phyloP scores from a whole-genome alignment of 169 alveolate genomes.

The Toxoplasma gondii region DNA sequence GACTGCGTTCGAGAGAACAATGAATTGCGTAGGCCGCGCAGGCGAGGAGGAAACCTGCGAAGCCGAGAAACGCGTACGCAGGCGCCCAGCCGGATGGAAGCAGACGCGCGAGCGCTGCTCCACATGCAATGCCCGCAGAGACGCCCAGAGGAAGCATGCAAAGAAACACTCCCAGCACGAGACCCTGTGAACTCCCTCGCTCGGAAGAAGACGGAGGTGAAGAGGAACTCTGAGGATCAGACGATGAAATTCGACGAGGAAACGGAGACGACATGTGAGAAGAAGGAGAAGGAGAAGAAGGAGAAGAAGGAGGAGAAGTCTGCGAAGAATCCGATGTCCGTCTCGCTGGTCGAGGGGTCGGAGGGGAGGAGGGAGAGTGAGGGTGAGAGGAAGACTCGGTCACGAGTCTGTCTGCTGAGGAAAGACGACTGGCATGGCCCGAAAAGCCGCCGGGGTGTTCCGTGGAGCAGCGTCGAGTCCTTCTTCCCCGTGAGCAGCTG shows the following conservation, averaged over 20 bases:
- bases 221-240: neutral
- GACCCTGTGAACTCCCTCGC: neutral
- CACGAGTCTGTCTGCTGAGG: no score
- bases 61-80: neutral
- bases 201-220: neutral
- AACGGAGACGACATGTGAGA: neutral
- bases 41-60: neutral
- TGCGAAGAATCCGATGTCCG: neutral
- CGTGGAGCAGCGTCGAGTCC: no score
- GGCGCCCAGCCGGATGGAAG: conserved; percentile 1
- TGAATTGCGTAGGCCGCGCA: neutral
- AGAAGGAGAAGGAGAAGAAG: neutral
- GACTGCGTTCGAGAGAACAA: neutral
- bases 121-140: neutral
- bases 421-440: no score
- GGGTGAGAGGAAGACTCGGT: no score
- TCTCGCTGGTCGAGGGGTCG: no score
- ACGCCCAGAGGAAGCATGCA: conserved; percentile 15
- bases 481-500: no score
- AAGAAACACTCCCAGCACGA: neutral
- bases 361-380: no score
- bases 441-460: no score
- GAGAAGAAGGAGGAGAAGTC: neutral
- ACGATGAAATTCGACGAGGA: neutral
- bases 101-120: neutral